phyloP scores from a whole-genome alignment of 225 moss, liverwort and hornwort genomes.

The Asterella californica region DNA sequence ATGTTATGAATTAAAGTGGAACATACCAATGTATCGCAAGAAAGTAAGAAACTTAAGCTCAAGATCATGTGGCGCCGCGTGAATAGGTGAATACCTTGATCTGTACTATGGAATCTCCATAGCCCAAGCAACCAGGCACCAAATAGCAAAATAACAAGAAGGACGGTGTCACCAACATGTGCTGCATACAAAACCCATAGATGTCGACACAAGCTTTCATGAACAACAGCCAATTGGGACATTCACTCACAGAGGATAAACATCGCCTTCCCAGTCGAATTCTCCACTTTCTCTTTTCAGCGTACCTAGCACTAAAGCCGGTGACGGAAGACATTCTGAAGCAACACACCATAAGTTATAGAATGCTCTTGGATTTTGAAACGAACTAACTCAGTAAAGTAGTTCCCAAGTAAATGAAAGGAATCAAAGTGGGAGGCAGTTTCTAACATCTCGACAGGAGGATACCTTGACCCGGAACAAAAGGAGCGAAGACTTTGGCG shows the following conservation, averaged over 20 bases:
- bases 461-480: slow-evolving; percentile 83
- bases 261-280: slow-evolving; percentile 82
- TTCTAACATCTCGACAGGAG: neutral
- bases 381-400: neutral
- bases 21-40: neutral
- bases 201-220: neutral
- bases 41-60: neutral
- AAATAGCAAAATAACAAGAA: too few relatives aligned
- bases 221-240: neutral
- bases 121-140: too few relatives aligned
- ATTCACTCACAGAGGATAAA: slow-evolving; percentile 50
- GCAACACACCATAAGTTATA: slow-evolving; percentile 5
- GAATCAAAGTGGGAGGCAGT: neutral
- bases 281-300: slow-evolving; percentile 52
- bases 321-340: slow-evolving; percentile 65
- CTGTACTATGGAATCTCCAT: too few relatives aligned
- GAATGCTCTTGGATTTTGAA: neutral
- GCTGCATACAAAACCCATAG: neutral
- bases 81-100: too few relatives aligned
- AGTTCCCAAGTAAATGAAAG: neutral
- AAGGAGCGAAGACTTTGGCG: slow-evolving; percentile 75
- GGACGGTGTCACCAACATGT: too few relatives aligned
- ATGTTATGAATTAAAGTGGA: neutral
- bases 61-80: too few relatives aligned
- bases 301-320: slow-evolving; percentile 75